Evolutionary conservation across 192 early-diverging fungal species (phyloP), one percentile per base, ranked within the genome.

Genomic region (Chytriomyces sp.): DNA sequence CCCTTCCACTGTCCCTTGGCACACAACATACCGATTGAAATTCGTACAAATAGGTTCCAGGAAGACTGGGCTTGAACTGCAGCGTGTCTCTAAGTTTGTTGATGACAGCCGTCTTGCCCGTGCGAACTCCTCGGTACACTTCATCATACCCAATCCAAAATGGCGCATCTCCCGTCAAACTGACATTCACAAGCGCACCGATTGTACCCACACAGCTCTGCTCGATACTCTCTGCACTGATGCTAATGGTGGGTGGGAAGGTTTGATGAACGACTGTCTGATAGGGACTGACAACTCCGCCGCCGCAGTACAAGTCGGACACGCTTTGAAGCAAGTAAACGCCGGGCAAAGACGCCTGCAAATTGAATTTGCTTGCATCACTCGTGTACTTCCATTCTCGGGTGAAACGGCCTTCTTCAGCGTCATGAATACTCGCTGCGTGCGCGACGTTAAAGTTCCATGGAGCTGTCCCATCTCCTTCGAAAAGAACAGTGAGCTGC

Each of bases 191-290:
- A 24, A 68, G 45, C 13, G 81, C 80, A 11, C 87, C 87, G 7
- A 86, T 77, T 6, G 85, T 82, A 5, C 87, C 87, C 48, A 87
- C 75, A 68, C 87, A 88, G 18, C 79, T 79, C 65, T 80, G 76
- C 70, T 85, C 83, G 62, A 87, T 83, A 3, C 77, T 62, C 26
- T 67, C 57, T 5, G 75, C 61, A 5, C 77, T 77, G n/a, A 88
- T 64, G 28, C 48, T 50, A 45, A 88, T 71, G 20, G 81, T 75
- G 9, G 86, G 86, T 35, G 84, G 80, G 23, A 76, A 45, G 6
- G 80, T 79, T 68, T 73, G 47, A 61, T 84, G 83, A 11, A 84
- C 80, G 7, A 72, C 11, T 45, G 76, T 82, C 9, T 61, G 61
- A 0, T 69, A 45, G 7, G 81, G 82, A 11, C 75, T 50, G 23